Evolutionary conservation across 257 asterid genomes (phyloP).

Genomic region (Nemophila menziesii): DNA sequence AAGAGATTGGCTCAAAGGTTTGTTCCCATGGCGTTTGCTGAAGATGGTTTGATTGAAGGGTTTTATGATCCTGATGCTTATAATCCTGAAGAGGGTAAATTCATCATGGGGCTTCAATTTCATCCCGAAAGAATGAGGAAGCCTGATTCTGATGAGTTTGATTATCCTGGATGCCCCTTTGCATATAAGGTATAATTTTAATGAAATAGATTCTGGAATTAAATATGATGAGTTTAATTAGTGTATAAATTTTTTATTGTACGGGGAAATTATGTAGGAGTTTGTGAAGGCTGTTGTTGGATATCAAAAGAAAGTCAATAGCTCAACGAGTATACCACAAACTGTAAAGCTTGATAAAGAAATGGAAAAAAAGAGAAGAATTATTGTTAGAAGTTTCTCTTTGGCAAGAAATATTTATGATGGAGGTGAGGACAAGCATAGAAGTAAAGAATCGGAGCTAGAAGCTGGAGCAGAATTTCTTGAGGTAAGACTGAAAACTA

Average conservation of each 20-base stretch:
- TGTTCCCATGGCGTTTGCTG: slow-evolving; percentile 74
- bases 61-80: slow-evolving; percentile 71
- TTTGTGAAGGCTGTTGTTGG: slow-evolving; percentile 39
- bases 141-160: slow-evolving; percentile 46
- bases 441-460: slow-evolving; percentile 12
- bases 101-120: slow-evolving; percentile 87
- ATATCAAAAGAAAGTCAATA: slow-evolving; percentile 26
- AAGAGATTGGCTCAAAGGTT: slow-evolving; percentile 64
- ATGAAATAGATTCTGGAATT: too few relatives aligned
- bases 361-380: slow-evolving; percentile 32
- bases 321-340: slow-evolving; percentile 11
- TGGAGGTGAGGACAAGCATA: slow-evolving; percentile 7
- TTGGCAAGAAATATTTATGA: slow-evolving; percentile 26
- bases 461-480: slow-evolving; percentile 28
- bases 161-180: slow-evolving; percentile 59
- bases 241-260: not conserved
- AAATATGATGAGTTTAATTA: too few relatives aligned
- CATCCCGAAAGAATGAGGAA: slow-evolving; percentile 81
- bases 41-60: slow-evolving; percentile 72
- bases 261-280: slow-evolving; percentile 16
- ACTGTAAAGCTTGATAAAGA: slow-evolving; percentile 22
- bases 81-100: slow-evolving; percentile 66
- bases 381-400: slow-evolving; percentile 25
- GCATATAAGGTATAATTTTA: slow-evolving; percentile 26
- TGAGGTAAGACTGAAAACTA: slow-evolving; percentile 12